A percentile compares a stretch with the other conserved stretches of the same genome.
Evolutionary conservation across 441 rosid genomes (phyloP).

Genomic region (Corymbia citriodora): DNA sequence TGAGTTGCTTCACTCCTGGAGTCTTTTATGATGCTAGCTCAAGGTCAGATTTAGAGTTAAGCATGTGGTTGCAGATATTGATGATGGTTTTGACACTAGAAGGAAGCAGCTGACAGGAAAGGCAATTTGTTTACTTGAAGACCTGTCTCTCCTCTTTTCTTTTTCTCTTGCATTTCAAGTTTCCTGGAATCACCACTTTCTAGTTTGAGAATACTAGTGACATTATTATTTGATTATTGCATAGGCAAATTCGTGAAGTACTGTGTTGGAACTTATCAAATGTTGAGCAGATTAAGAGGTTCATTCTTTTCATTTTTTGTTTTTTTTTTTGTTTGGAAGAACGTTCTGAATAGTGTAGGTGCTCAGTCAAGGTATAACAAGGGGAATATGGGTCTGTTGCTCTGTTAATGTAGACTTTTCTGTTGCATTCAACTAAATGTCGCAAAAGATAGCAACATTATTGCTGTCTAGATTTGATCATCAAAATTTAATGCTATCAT

Average conservation of each 20-base stretch:
- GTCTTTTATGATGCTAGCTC: background rate
- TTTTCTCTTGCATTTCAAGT: background rate
- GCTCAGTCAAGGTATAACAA: background rate
- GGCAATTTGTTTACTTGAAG: background rate
- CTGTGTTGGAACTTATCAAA: background rate
- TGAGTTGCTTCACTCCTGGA: background rate
- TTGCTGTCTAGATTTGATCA: background rate
- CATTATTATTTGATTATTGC: background rate
- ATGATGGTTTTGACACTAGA: background rate
- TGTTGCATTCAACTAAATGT: background rate
- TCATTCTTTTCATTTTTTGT: background rate
- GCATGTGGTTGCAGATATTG: background rate
- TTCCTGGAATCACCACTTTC: background rate
- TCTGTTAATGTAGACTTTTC: background rate
- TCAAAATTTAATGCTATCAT: background rate
- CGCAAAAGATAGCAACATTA: background rate
- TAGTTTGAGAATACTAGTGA: background rate
- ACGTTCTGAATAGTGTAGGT: background rate
- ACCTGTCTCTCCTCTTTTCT: background rate
- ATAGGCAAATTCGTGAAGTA: background rate
- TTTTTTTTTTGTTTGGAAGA: background rate
- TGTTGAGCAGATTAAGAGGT: background rate
- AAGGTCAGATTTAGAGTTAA: background rate
- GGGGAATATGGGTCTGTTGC: background rate
- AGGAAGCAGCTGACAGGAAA: background rate